Conservation (phyloP, 2,329 filamentous ascomycete species). For the Fonsecaea pedrosoi region DNA sequence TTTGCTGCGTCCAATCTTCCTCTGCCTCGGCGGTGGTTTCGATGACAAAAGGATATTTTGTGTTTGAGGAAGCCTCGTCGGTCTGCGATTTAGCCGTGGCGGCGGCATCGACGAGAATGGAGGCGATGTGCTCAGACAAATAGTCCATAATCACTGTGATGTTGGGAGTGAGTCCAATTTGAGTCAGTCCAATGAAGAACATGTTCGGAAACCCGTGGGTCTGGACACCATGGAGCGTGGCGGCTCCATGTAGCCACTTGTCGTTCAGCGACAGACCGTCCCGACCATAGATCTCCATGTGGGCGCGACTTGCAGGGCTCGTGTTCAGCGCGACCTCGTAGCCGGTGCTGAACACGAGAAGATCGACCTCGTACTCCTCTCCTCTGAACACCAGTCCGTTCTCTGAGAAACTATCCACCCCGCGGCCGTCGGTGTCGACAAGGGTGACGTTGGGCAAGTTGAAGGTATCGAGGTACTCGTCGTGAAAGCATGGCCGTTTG, state of each 20-base stretch:
- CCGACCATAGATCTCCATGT: constrained; percentile 37
- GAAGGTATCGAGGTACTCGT: constrained; percentile 64
- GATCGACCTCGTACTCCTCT: constrained; percentile 57
- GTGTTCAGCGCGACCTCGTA: constrained; percentile 41
- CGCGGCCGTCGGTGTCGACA: constrained; percentile 64
- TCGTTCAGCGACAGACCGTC: constrained; percentile 36
- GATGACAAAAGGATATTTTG: constrained; percentile 16
- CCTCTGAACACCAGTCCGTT: constrained; percentile 57
- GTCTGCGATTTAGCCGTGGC: neutral
- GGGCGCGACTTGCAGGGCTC: constrained; percentile 25
- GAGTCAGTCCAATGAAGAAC: constrained; percentile 22
- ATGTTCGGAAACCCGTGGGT: constrained; percentile 29
- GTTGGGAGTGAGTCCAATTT: constrained; percentile 26
- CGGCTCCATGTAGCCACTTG: constrained; percentile 36
- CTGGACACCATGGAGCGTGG: constrained; percentile 28
- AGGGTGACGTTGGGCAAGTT: constrained; percentile 65
- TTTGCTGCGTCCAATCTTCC: constrained; percentile 24
- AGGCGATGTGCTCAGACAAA: constrained; percentile 27
- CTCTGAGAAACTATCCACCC: constrained; percentile 55
- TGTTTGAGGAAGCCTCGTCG: neutral
- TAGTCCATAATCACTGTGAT: constrained; percentile 24
- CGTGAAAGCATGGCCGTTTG: constrained; percentile 67
- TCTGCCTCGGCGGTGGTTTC: constrained; percentile 29
- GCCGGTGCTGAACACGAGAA: constrained; percentile 57
- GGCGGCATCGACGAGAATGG: constrained; percentile 18